phyloP scores from a whole-genome alignment of 257 asterid genomes.

The Vinca minor region DNA sequence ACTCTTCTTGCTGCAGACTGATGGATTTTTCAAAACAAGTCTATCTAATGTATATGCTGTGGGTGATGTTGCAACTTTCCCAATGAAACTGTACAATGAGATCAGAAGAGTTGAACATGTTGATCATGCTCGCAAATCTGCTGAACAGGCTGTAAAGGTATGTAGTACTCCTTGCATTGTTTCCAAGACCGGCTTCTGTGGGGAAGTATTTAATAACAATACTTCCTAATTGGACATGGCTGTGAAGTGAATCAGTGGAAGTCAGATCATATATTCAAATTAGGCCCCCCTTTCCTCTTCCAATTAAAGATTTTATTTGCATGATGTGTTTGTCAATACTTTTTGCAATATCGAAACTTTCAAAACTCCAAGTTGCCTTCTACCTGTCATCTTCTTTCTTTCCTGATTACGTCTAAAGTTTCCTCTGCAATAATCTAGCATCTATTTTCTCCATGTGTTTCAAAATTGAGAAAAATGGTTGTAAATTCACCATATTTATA shows the following conservation, averaged over 20 bases:
- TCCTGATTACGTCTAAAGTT: background rate
- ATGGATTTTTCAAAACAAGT: slow-evolving; percentile 72
- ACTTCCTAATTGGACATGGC: too few relatives aligned
- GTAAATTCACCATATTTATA: background rate
- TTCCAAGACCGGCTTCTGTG: background rate
- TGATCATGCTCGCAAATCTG: slow-evolving; percentile 92
- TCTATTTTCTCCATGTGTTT: background rate
- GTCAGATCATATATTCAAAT: background rate
- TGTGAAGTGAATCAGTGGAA: too few relatives aligned
- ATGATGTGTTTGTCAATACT: background rate
- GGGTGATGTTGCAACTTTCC: slow-evolving; percentile 95
- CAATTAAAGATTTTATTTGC: background rate
- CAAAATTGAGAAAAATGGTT: background rate
- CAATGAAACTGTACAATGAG: slow-evolving; percentile 73
- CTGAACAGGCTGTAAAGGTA: slow-evolving; percentile 98
- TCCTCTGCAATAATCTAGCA: background rate
- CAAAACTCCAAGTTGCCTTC: background rate
- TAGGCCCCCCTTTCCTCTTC: background rate
- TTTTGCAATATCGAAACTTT: background rate
- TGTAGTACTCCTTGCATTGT: background rate
- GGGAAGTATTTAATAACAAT: too few relatives aligned
- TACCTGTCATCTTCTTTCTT: background rate
- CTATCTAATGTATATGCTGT: slow-evolving; percentile 79
- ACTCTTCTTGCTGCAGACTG: slow-evolving; percentile 58
- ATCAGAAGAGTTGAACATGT: slow-evolving; percentile 85